Percentiles rank a stretch among this genome's conserved stretches.
These are phyloP conservation scores for Platismatia glauca DNA, from an alignment of 495 filamentous ascomycete genomes.

Conservation along the genomic window DNA sequence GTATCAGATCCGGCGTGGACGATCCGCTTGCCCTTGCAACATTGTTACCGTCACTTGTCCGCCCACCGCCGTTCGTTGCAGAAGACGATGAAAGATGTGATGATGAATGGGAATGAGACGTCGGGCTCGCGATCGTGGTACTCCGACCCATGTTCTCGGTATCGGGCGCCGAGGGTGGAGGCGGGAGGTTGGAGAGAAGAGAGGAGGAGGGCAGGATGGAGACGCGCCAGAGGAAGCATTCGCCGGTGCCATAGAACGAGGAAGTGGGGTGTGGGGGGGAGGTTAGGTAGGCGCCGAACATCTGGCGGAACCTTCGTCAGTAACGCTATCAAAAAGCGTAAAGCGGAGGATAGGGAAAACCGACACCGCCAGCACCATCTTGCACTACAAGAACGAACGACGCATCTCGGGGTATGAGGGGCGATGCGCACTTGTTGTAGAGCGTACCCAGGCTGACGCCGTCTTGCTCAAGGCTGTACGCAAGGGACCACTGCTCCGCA, in stretches of 20 bases:
- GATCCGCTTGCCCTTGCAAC: not conserved
- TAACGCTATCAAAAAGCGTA: constrained; percentile 10
- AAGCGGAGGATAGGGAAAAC: constrained; percentile 26
- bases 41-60: not conserved
- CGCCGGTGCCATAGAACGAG: constrained; percentile 90
- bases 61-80: not conserved
- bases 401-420: constrained; percentile 61
- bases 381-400: constrained; percentile 74
- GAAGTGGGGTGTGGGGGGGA: constrained; percentile 70
- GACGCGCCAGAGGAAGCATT: constrained; percentile 96
- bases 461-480: constrained; percentile 88
- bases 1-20: constrained; percentile 48
- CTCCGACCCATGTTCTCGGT: constrained; percentile 64
- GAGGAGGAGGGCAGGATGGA: constrained; percentile 47
- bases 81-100: constrained; percentile 22
- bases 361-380: constrained; percentile 63
- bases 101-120: constrained; percentile 27
- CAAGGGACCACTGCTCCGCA: constrained; percentile 73
- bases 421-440: constrained; percentile 63
- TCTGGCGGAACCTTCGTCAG: constrained; percentile 33
- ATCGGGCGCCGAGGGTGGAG: constrained; percentile 43
- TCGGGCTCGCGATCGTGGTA: constrained; percentile 50
- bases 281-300: constrained; percentile 92
- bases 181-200: constrained; percentile 54
- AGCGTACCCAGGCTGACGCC: constrained; percentile 80